A percentile compares a stretch with the other conserved stretches of the same genome.
Evolutionary conservation across 1,139 yeast species (phyloP).

Genomic region (Diutina rugosa): DNA sequence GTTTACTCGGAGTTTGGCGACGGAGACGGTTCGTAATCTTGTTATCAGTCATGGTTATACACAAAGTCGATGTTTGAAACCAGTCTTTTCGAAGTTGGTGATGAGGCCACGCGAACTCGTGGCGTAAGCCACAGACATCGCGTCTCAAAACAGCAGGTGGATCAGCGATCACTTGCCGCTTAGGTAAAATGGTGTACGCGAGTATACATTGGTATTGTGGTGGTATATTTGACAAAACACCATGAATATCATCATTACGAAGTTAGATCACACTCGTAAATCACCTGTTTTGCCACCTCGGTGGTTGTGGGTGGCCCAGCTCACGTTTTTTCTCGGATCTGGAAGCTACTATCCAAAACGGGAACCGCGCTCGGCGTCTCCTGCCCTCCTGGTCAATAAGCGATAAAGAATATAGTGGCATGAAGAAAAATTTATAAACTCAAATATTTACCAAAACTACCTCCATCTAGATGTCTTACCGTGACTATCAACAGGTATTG

Average conservation of each 20-base stretch:
- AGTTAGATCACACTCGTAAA: neutral
- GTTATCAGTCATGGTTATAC: neutral
- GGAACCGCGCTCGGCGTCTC: neutral
- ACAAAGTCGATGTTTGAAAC: neutral
- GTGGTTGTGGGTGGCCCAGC: neutral
- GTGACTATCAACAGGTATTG: slow-evolving; percentile 1
- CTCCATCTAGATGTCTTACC: neutral
- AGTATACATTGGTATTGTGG: no score
- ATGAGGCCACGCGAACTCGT: neutral
- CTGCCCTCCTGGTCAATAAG: neutral
- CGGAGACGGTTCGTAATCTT: neutral
- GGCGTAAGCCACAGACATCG: neutral
- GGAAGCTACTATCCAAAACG: neutral
- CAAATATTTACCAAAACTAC: neutral
- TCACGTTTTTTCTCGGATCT: neutral
- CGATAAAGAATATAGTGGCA: neutral
- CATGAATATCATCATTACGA: no score
- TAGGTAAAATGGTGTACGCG: neutral
- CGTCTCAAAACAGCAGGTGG: neutral
- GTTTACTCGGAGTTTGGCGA: neutral
- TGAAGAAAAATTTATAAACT: neutral
- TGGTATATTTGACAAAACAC: no score
- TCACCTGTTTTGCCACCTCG: neutral
- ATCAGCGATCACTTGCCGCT: neutral
- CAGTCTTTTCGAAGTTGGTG: neutral